Percentiles rank a stretch among this genome's conserved stretches.
phyloP scores from a whole-genome alignment of 2,329 filamentous ascomycete species.

The Fusarium pininemorale region DNA sequence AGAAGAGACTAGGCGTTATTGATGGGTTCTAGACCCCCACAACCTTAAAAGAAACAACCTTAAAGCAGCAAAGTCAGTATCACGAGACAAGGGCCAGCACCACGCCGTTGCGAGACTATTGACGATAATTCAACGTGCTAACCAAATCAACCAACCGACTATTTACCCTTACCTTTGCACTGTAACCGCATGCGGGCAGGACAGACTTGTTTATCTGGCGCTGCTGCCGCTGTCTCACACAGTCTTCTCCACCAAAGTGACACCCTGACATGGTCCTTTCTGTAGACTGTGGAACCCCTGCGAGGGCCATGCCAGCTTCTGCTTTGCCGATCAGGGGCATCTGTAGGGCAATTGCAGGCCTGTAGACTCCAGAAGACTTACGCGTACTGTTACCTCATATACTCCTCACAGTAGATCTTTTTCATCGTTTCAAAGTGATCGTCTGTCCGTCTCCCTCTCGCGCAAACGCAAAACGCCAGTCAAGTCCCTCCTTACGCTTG shows the following conservation, averaged over 20 bases:
- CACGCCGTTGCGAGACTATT: neutral
- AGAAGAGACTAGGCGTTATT: constrained; percentile 3
- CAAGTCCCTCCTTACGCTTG: constrained; percentile 31
- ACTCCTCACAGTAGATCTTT: constrained; percentile 2
- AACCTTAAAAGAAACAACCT: constrained; percentile 16
- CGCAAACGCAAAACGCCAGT: neutral
- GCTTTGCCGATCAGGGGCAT: constrained; percentile 16
- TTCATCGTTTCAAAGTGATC: constrained; percentile 5
- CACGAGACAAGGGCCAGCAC: neutral
- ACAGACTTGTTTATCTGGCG: neutral
- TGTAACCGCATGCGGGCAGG: neutral
- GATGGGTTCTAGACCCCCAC: neutral
- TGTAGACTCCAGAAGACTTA: constrained; percentile 15
- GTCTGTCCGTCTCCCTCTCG: neutral
- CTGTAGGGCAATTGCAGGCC: constrained; percentile 5
- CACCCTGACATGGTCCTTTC: constrained; percentile 6
- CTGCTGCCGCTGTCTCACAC: neutral
- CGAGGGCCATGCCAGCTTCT: constrained; percentile 7
- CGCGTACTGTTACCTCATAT: constrained; percentile 30
- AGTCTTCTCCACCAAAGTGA: constrained; percentile 1
- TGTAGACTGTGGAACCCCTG: constrained; percentile 1
- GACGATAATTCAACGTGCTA: neutral
- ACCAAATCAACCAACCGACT: no score
- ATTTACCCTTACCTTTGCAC: neutral
- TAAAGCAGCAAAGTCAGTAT: neutral